Conservation (phyloP, 192 early-diverging fungal genomes). For the Backusella tuberculispora region DNA sequence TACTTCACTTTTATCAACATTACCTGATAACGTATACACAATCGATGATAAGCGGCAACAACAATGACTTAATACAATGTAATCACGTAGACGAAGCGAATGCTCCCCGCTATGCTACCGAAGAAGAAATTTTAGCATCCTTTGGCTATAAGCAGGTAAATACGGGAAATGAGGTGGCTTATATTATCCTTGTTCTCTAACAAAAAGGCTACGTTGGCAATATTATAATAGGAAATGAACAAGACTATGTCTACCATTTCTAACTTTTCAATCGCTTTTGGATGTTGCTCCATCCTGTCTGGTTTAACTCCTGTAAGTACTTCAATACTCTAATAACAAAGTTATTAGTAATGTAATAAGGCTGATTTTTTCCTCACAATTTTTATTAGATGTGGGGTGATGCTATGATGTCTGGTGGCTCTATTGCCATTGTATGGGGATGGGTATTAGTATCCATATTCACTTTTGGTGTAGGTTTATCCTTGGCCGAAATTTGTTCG, state of each 20-base stretch:
- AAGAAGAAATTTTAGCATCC: slow-evolving; percentile 38
- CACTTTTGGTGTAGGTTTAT: slow-evolving; percentile 51
- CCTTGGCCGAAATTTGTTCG: slow-evolving; percentile 58
- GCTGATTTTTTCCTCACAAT: background rate
- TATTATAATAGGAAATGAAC: slow-evolving; percentile 49
- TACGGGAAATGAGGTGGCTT: background rate
- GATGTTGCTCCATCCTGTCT: slow-evolving; percentile 54
- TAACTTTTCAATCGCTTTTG: slow-evolving; percentile 59
- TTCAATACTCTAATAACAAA: too few species aligned
- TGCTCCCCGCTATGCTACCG: slow-evolving; percentile 14
- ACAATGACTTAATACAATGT: slow-evolving; percentile 2
- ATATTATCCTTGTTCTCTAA: background rate
- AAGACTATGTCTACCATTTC: slow-evolving; percentile 53
- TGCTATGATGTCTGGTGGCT: slow-evolving; percentile 53
- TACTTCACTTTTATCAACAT: background rate
- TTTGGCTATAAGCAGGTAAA: slow-evolving; percentile 49
- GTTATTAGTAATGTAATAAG: too few species aligned
- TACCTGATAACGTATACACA: background rate
- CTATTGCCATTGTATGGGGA: slow-evolving; percentile 53
- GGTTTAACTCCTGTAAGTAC: slow-evolving; percentile 54
- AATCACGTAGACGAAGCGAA: slow-evolving; percentile 9
- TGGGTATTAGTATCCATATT: slow-evolving; percentile 58
- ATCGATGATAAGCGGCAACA: slow-evolving; percentile 10
- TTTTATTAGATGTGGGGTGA: slow-evolving; percentile 48
- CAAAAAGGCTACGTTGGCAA: background rate